phyloP scores from a whole-genome alignment of 192 early-diverging fungal genomes.

The Jimgerdemannia flammicorona region DNA sequence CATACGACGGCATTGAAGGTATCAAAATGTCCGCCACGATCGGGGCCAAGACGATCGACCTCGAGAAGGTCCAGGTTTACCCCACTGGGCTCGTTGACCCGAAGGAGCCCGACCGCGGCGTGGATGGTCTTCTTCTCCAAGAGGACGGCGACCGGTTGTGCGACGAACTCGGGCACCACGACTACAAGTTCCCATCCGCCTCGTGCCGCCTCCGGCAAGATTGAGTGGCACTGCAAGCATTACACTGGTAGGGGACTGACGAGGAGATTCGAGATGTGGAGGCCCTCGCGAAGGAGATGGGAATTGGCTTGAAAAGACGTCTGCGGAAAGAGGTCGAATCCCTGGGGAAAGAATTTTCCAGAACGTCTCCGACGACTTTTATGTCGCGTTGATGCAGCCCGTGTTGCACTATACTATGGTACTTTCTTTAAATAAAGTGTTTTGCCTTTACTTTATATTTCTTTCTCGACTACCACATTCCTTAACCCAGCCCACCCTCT shows the following conservation, averaged over 20 bases:
- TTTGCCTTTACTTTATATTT: constrained; percentile 12
- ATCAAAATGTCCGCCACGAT: constrained; percentile 79
- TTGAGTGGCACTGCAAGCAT: constrained; percentile 92
- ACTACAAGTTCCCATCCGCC: constrained; percentile 83
- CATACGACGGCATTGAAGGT: constrained; percentile 95
- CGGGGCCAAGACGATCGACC: constrained; percentile 85
- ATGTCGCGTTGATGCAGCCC: constrained; percentile 71
- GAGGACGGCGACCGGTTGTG: constrained; percentile 84
- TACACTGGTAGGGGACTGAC: constrained; percentile 87
- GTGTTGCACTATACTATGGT: constrained; percentile 88
- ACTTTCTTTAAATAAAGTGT: too few relatives aligned
- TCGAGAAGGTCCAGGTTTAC: constrained; percentile 97
- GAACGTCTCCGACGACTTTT: constrained; percentile 54
- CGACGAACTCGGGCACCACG: constrained; percentile 92
- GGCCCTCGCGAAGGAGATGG: constrained; percentile 78
- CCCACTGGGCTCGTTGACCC: constrained; percentile 95
- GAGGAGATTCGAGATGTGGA: constrained; percentile 75
- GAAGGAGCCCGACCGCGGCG: constrained; percentile 86
- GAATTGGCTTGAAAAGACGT: constrained; percentile 54
- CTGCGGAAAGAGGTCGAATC: constrained; percentile 51
- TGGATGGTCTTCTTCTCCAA: constrained; percentile 81
- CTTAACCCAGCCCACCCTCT: constrained; percentile 33
- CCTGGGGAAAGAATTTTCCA: constrained; percentile 71
- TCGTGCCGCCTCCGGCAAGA: constrained; percentile 82
- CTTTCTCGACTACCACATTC: neutral